These are phyloP conservation scores for Arthrocladium fulminans DNA, from an alignment of 2,329 filamentous ascomycete genomes.

Conservation along the genomic window DNA sequence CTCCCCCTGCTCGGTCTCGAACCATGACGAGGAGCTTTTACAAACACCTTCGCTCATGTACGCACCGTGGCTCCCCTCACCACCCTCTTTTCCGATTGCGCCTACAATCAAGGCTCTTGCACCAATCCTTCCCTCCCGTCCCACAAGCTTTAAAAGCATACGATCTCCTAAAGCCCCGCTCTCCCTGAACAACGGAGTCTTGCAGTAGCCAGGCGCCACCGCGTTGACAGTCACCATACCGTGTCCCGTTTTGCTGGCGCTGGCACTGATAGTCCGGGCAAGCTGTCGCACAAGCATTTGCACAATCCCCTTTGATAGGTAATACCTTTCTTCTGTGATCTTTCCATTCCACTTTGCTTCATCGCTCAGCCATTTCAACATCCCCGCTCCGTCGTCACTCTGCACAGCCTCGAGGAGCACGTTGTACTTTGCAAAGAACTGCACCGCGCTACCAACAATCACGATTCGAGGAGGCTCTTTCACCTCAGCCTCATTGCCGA, in stretches of 20 bases:
- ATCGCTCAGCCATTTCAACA: slow-evolving; percentile 11
- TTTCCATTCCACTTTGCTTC: slow-evolving; percentile 8
- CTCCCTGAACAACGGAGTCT: slow-evolving; percentile 21
- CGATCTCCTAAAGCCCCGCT: too few relatives aligned
- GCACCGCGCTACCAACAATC: slow-evolving; percentile 21
- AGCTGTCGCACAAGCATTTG: not conserved
- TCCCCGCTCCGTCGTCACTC: not conserved
- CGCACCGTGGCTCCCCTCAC: not conserved
- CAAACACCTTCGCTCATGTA: not conserved
- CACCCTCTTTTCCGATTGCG: slow-evolving; percentile 12
- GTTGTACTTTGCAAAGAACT: slow-evolving; percentile 14
- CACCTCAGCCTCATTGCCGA: slow-evolving; percentile 13
- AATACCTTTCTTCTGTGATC: slow-evolving; percentile 22
- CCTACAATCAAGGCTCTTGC: slow-evolving; percentile 19
- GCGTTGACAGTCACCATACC: slow-evolving; percentile 26
- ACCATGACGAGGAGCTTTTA: not conserved
- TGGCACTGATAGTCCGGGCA: not conserved
- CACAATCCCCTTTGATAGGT: slow-evolving; percentile 20
- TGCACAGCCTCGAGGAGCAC: not conserved
- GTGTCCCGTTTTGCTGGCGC: not conserved
- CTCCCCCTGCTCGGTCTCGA: not conserved
- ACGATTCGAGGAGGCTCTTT: not conserved
- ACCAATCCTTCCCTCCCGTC: slow-evolving; percentile 19
- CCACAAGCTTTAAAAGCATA: slow-evolving; percentile 7
- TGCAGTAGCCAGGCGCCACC: slow-evolving; percentile 27